Evolutionary conservation across 768 basidiomycete genomes (phyloP), one percentile per base, ranked within the genome.

Genomic region (Floccularia luteovirens): DNA sequence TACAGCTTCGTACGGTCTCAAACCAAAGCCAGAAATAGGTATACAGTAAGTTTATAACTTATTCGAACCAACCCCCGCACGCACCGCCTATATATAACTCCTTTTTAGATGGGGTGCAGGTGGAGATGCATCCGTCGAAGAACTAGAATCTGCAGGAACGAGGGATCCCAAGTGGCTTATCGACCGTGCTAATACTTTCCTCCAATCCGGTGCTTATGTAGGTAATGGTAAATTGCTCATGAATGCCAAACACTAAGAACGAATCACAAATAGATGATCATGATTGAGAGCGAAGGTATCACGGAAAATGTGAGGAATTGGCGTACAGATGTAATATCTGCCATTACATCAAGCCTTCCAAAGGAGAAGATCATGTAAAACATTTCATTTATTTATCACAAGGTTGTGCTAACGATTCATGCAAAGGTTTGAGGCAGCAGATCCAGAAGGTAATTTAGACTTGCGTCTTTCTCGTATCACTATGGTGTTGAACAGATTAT

Each of bases 251-350:
- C n/a, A n/a, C n/a, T n/a, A n/a, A n/a, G n/a, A 16, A 11, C 39
- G 4, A 13, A 41, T 16, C 22, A n/a, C 16, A 27, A 14, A 20
- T 36, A 53, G 48, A 66, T 66, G 55, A 60, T 69, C 32, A 64
- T 67, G 67, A 71, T 69, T 35, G 67, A 71, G 46, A 66, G 63
- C 41, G 69, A 67, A 42, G 65, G 67, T 10, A 69, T 70, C 47
- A 69, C 67, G 1, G 68, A 70, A 48, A 70, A 70, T 49, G 67
- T 70, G 21, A 49, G 54, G 28, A 48, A 42, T 12, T 67, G 61
- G 64, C 59, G 64, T 5, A 67, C 62, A 34, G 68, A 71, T 44
- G 65, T 61, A 25, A 67, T 70, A 36, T 65, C 64, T 19, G 56
- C 56, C 7, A 63, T 71, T 27, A 63, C 60, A 21, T 58, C 60